Percentiles rank a stretch among this genome's conserved stretches.
phyloP scores from a whole-genome alignment of 345 rosid genomes.

The Schrenkiella parvula region DNA sequence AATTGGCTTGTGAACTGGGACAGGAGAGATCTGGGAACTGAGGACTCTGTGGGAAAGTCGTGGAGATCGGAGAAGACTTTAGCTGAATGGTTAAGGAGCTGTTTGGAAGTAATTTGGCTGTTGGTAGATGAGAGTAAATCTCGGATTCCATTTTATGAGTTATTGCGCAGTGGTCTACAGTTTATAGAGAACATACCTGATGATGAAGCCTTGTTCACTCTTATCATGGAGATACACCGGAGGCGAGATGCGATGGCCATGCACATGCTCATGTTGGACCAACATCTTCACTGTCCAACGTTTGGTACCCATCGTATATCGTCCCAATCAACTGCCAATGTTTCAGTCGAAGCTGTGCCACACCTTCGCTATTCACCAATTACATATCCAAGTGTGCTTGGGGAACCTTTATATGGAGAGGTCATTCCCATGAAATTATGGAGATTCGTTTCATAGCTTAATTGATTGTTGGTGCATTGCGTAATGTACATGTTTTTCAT shows the following conservation, averaged over 20 bases:
- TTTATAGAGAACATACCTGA: constrained; percentile 94
- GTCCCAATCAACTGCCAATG: constrained; percentile 60
- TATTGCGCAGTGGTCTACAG: constrained; percentile 87
- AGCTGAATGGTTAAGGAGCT: constrained; percentile 81
- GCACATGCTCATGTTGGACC: constrained; percentile 99
- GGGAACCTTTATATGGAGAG: constrained; percentile 98
- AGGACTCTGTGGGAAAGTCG: constrained; percentile 60
- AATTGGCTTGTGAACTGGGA: constrained; percentile 97
- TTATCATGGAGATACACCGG: constrained; percentile 91
- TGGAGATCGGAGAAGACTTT: constrained; percentile 73
- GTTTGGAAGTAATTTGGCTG: constrained; percentile 93
- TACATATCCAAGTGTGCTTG: constrained; percentile 96
- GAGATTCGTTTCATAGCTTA: constrained; percentile 1
- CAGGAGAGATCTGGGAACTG: constrained; percentile 64
- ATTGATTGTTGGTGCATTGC: neutral
- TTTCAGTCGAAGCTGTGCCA: constrained; percentile 63
- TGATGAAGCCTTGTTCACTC: constrained; percentile 92
- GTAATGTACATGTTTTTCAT: constrained; percentile 2
- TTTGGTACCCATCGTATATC: constrained; percentile 89
- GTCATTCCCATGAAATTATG: constrained; percentile 36
- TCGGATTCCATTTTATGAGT: constrained; percentile 92
- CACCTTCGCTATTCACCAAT: constrained; percentile 86
- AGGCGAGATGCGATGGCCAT: constrained; percentile 96
- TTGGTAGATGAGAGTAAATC: constrained; percentile 84
- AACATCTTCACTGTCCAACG: constrained; percentile 94